Conservation (phyloP, 2,329 filamentous ascomycete species). For the Colletotrichum gloeosporioides region DNA sequence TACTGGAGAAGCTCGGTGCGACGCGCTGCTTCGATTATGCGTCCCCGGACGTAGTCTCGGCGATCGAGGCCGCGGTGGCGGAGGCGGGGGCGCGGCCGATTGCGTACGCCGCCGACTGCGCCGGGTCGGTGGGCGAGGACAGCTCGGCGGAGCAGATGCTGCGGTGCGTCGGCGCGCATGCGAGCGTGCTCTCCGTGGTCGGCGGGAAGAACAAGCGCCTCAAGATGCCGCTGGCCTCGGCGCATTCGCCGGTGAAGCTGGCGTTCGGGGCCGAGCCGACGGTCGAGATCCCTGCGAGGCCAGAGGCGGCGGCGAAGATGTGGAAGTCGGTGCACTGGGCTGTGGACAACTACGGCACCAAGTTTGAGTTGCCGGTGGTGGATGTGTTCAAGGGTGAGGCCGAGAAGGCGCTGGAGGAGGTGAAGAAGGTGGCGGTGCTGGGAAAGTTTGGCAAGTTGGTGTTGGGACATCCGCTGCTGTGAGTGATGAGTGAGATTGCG, state of each 20-base stretch:
- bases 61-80: neutral
- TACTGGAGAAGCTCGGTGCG: slow-evolving; percentile 36
- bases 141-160: neutral
- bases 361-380: neutral
- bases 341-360: neutral
- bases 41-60: neutral
- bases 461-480: neutral
- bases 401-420: neutral
- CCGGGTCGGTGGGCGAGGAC: neutral
- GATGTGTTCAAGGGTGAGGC: neutral
- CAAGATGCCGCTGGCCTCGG: neutral
- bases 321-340: neutral
- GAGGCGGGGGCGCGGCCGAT: neutral
- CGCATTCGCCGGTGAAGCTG: neutral
- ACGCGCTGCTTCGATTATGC: slow-evolving; percentile 40
- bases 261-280: neutral
- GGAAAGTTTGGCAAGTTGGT: slow-evolving; percentile 4
- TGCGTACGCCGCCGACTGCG: slow-evolving; percentile 10
- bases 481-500: neutral
- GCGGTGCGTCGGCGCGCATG: neutral
- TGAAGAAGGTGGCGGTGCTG: neutral
- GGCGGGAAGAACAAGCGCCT: neutral
- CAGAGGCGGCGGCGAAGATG: neutral
- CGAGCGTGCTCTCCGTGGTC: neutral
- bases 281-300: neutral